These are phyloP conservation scores for Hanseniaspora thailandica DNA, from an alignment of 805 yeast species.

Conservation along the genomic window DNA sequence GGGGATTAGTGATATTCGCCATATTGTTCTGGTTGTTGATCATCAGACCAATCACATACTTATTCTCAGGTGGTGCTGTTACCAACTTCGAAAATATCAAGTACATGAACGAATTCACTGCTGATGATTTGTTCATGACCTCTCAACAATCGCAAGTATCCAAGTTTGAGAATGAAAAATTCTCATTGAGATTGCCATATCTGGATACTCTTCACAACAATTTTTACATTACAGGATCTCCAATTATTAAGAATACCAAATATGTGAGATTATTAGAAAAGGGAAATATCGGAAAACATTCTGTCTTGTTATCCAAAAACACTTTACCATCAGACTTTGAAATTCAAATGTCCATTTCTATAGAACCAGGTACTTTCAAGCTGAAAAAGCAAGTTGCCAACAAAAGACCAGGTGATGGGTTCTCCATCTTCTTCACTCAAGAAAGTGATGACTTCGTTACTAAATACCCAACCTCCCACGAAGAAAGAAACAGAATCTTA, in stretches of 20 bases:
- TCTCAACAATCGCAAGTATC: constrained; percentile 12
- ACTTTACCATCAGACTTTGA: constrained; percentile 14
- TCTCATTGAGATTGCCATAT: constrained; percentile 12
- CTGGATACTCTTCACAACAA: constrained; percentile 14
- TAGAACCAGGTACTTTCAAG: constrained; percentile 15
- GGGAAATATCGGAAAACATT: constrained; percentile 14
- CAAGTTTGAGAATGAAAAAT: constrained; percentile 13
- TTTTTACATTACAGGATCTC: constrained; percentile 12
- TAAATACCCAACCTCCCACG: constrained; percentile 11
- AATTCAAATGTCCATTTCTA: constrained; percentile 11
- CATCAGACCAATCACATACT: constrained; percentile 6
- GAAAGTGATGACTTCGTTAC: constrained; percentile 9
- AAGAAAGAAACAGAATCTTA: constrained; percentile 11
- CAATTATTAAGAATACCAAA: constrained; percentile 14
- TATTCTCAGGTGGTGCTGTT: not conserved
- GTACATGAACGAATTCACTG: not conserved
- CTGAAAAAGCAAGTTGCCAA: constrained; percentile 11
- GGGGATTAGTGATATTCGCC: constrained; percentile 5
- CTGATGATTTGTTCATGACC: constrained; percentile 3
- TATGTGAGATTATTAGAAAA: constrained; percentile 12
- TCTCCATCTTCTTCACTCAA: constrained; percentile 14
- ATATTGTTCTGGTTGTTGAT: constrained; percentile 9
- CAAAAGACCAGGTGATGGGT: constrained; percentile 15
- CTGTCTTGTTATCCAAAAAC: constrained; percentile 11
- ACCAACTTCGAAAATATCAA: not conserved